Evolutionary conservation across 2,329 filamentous ascomycete species (phyloP), one percentile per base, ranked within the genome.

Genomic region (Cordyceps sp.): DNA sequence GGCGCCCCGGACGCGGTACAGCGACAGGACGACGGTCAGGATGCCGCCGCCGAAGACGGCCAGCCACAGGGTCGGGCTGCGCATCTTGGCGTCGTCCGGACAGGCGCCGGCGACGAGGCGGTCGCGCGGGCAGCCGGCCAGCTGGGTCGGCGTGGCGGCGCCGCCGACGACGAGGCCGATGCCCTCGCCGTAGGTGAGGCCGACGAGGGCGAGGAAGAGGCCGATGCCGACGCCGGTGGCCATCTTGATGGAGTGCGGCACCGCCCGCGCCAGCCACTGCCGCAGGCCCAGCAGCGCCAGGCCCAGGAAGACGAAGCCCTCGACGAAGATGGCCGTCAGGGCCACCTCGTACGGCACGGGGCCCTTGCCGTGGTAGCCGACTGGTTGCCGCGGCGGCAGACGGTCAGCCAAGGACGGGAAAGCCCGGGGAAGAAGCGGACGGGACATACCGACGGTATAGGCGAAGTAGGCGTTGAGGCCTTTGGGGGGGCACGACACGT

Each of bases 1-100:
- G 35, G 84, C 84, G 36, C 83, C 83, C 58, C 88, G 88, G 53
- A 92, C 72, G 15, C 82, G 75, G 53, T 84, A 92, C 61, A 86
- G 69, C 75, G 88, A 80, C 33, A 92, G 59, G 40, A 90, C 58
- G 21, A 77, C 76, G 1, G 83, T 92, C 30, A 92, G 57, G 39
- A 92, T 66, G 37, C 83, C 82, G 27, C 83, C 82, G 42, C 78
- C 81, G 61, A 92, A 90, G 44, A 92, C 85, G 24, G 83, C 84
- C 32, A 92, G 66, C 84, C 84, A 93, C 69, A 92, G 72, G 17
- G 77, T 73, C 1, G 83, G 80, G 45, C 69, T 82, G 37, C 81
- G 73, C 82, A 93, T 88, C 64, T 85, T 85, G 33, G 69, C 61
- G 23, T 46, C 55, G 31, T 60, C 57, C 0, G 69, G 68, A 49